A percentile compares a stretch with the other conserved stretches of the same genome.
Conservation (phyloP, 129 eudicot species). For the Lactuca saligna region DNA sequence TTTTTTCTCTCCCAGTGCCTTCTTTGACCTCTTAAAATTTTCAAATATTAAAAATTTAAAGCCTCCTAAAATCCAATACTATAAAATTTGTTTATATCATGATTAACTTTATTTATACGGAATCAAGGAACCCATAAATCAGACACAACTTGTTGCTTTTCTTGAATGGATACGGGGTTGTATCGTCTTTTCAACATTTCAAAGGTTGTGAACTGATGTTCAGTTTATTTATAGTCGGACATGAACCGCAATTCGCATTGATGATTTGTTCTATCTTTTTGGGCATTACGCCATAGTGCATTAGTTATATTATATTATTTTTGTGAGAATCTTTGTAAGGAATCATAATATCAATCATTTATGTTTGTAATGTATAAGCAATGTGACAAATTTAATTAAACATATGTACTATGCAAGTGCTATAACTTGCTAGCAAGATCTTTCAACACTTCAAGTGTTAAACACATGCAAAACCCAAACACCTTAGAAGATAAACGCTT, state of each 20-base stretch:
- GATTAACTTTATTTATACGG: too few relatives aligned
- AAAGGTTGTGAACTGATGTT: constrained; percentile 13
- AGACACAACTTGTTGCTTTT: neutral
- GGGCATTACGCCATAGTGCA: neutral
- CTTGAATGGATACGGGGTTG: neutral
- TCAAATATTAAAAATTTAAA: too few relatives aligned
- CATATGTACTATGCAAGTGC: neutral
- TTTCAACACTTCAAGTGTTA: neutral
- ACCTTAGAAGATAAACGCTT: too few relatives aligned
- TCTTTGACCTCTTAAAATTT: too few relatives aligned
- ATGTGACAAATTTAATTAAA: neutral
- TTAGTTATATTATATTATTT: too few relatives aligned
- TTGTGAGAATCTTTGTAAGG: neutral
- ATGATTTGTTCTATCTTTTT: neutral
- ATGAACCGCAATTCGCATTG: neutral
- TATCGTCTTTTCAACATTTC: neutral
- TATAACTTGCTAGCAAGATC: neutral
- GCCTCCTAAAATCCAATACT: too few relatives aligned
- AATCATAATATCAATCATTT: neutral
- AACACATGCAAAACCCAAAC: neutral
- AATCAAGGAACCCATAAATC: too few relatives aligned
- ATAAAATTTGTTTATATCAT: too few relatives aligned
- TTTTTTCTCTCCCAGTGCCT: too few relatives aligned
- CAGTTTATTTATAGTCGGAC: constrained; percentile 9
- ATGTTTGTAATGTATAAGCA: neutral